Evolutionary conservation across 2,329 filamentous ascomycete genomes (phyloP), one percentile per base, ranked within the genome.

Genomic region (Verticillium dahliae): DNA sequence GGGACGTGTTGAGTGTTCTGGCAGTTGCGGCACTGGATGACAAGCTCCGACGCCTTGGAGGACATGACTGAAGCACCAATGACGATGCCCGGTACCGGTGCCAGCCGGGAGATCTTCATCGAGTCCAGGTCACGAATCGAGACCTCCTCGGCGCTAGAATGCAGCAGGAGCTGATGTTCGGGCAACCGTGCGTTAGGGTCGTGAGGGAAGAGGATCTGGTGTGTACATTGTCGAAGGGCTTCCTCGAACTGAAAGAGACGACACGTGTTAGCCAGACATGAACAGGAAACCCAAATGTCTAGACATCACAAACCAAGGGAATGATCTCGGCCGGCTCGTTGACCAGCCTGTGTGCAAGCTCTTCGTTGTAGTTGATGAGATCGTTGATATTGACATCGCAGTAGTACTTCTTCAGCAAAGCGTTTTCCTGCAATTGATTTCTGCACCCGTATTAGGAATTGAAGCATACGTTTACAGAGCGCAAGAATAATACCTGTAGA

Each of bases 381-480:
- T 99, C 94, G 65, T 90, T 91, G 69, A 99, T 91, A 74, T 99
- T 93, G 72, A 99, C 86, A 74, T 99, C 94, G 80, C 95, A 97
- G 75, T 89, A 97, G 78, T 92, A 98, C 69, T 93, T 92, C 74
- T 97, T 95, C 52, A 97, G 82, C 1, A 98, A 84, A 7, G 95
- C 92, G 78, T 99, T 99, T 73, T 98, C 92, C 69, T 91, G 87
- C 62, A 99, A 85, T 77, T 98, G 95, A 71, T 98, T 94, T 84
- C 95, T 96, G 69, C 3, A 56, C 22, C 31, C 18, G n/a, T 11
- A 27, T 50, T 5, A 50, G 31, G 15, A 22, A 33, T 41, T 34
- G 57, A 39, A 61, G 39, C 27, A 13, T 5, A 45, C 13, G 18
- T 10, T n/a, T 15, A 14, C 52, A 6, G 9, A 6, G 22, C 31